A percentile compares a stretch with the other conserved stretches of the same genome.
Conservation (phyloP, 257 asterid species). For the Salvia splendens region DNA sequence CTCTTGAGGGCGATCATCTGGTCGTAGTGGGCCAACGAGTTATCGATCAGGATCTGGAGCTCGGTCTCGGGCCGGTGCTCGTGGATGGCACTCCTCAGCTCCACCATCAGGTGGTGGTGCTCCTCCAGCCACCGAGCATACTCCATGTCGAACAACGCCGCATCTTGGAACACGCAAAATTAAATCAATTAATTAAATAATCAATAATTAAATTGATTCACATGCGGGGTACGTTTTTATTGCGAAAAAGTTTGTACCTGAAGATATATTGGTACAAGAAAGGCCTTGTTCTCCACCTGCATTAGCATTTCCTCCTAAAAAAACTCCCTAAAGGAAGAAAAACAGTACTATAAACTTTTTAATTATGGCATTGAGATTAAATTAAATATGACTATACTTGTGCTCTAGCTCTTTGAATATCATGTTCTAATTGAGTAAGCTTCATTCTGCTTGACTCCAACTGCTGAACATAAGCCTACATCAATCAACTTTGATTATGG, state of each 20-base stretch:
- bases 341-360: neutral
- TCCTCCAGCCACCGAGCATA: constrained; percentile 82
- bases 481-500: constrained; percentile 2
- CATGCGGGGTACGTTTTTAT: neutral
- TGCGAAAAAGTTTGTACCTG: constrained; percentile 43
- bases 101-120: constrained; percentile 58
- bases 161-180: constrained; percentile 30
- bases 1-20: constrained; percentile 53
- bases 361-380: neutral
- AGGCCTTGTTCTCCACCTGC: constrained; percentile 55
- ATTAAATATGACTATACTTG: constrained; percentile 45
- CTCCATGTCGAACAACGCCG: constrained; percentile 67
- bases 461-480: constrained; percentile 93
- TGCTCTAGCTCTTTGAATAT: constrained; percentile 67
- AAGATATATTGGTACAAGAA: constrained; percentile 42
- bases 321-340: constrained; percentile 49
- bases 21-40: constrained; percentile 56
- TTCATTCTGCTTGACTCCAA: constrained; percentile 81
- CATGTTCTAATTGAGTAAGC: constrained; percentile 78
- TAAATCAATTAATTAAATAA: neutral
- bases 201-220: neutral
- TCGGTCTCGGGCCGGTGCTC: constrained; percentile 63
- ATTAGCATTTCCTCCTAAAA: constrained; percentile 55
- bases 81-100: constrained; percentile 59
- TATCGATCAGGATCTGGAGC: constrained; percentile 51